Percentiles rank a stretch among this genome's conserved stretches.
These are phyloP conservation scores for Claviceps spartinae DNA, from an alignment of 2,329 filamentous ascomycete genomes.

Conservation along the genomic window DNA sequence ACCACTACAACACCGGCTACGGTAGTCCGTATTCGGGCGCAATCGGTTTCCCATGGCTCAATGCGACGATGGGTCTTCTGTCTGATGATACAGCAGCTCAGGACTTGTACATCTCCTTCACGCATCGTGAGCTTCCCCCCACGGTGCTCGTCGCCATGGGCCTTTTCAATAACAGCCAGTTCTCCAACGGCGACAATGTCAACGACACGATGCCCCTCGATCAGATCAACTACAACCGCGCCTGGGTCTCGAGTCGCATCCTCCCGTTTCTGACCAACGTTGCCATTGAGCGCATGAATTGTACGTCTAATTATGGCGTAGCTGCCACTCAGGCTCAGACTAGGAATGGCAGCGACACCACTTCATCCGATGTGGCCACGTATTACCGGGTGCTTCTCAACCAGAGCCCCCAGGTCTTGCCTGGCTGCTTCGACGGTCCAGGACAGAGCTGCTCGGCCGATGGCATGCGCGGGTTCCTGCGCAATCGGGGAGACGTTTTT, in stretches of 20 bases:
- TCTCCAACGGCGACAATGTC: slow-evolving; percentile 32
- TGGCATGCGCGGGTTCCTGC: slow-evolving; percentile 25
- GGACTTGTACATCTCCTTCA: slow-evolving; percentile 55
- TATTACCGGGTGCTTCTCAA: slow-evolving; percentile 33
- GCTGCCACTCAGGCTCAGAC: background rate
- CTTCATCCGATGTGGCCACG: background rate
- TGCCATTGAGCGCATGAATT: slow-evolving; percentile 51
- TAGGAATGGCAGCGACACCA: background rate
- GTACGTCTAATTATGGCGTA: slow-evolving; percentile 15
- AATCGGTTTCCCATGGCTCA: slow-evolving; percentile 54
- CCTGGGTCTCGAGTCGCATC: slow-evolving; percentile 49
- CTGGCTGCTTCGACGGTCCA: slow-evolving; percentile 28
- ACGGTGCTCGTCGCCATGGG: slow-evolving; percentile 54
- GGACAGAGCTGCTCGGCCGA: slow-evolving; percentile 28
- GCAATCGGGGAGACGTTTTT: slow-evolving; percentile 24
- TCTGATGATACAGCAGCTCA: slow-evolving; percentile 27
- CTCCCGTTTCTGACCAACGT: slow-evolving; percentile 54
- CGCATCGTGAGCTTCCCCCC: slow-evolving; percentile 54
- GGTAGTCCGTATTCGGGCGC: slow-evolving; percentile 42
- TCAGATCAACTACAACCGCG: slow-evolving; percentile 47
- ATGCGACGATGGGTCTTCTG: slow-evolving; percentile 41
- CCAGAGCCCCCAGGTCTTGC: slow-evolving; percentile 27
- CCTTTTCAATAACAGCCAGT: slow-evolving; percentile 54
- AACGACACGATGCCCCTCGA: slow-evolving; percentile 53
- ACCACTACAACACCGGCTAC: slow-evolving; percentile 54